phyloP scores from a whole-genome alignment of 208 protist genomes.

The Leishmania amazonensis region DNA sequence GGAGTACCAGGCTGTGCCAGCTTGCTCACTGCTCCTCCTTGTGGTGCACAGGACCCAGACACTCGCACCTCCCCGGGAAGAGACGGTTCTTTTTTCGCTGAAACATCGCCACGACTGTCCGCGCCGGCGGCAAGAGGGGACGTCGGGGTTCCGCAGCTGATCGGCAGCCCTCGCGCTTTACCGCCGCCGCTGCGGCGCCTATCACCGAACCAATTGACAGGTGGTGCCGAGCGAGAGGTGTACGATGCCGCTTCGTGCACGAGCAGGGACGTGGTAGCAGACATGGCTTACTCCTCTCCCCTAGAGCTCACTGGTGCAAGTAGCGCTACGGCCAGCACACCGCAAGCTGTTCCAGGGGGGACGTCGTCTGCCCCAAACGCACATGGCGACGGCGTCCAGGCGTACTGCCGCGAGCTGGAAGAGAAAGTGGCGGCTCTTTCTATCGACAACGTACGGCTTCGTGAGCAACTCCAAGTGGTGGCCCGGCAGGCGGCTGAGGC shows the following conservation, averaged over 20 bases:
- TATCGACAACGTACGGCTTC: constrained; percentile 55
- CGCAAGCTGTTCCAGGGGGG: background rate
- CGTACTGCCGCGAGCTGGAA: constrained; percentile 26
- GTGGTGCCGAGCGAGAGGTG: background rate
- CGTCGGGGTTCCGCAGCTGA: background rate
- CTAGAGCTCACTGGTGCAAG: background rate
- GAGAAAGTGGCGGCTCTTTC: constrained; percentile 34
- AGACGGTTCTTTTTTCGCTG: too few species aligned
- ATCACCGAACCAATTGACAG: background rate
- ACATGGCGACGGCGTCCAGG: background rate
- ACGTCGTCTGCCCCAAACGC: background rate
- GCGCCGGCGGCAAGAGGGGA: background rate
- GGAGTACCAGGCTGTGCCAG: background rate
- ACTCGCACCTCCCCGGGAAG: background rate
- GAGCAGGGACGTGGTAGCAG: background rate
- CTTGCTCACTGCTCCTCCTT: background rate
- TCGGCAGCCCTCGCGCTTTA: background rate
- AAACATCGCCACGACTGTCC: background rate
- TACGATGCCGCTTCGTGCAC: background rate
- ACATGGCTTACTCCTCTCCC: too few species aligned
- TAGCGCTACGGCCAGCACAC: background rate
- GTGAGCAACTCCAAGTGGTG: constrained; percentile 37
- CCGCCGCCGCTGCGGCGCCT: background rate
- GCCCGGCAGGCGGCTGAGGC: constrained; percentile 38
- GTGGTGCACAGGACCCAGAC: background rate